These are phyloP conservation scores for Coffea eugenioides DNA, from an alignment of 257 asterid species.

Conservation along the genomic window DNA sequence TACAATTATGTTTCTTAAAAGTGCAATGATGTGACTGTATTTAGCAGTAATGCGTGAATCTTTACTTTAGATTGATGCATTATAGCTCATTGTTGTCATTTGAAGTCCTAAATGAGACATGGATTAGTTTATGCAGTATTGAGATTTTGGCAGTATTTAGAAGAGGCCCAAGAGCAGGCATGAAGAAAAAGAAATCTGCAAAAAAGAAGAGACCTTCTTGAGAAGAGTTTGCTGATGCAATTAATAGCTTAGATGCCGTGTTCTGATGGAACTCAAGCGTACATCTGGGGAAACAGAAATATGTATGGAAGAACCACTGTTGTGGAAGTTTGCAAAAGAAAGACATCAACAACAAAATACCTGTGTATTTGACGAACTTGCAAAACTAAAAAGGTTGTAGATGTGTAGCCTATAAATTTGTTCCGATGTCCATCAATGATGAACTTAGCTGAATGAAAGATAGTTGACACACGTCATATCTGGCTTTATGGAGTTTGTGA, in stretches of 20 bases:
- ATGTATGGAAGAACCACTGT: constrained; percentile 4
- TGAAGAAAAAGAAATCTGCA: constrained; percentile 53
- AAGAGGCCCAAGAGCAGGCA: constrained; percentile 49
- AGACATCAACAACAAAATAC: neutral
- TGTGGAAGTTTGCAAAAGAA: neutral
- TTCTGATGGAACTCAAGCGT: neutral
- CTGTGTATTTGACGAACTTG: neutral
- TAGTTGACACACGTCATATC: neutral
- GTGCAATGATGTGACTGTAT: neutral
- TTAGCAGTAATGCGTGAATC: neutral
- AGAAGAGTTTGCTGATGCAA: neutral
- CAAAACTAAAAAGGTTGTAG: neutral
- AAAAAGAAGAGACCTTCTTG: constrained; percentile 48
- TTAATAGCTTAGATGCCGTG: neutral
- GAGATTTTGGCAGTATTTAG: constrained; percentile 86
- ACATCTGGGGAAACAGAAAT: neutral
- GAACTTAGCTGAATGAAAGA: neutral
- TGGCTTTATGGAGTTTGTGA: constrained; percentile 10
- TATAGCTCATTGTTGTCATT: neutral
- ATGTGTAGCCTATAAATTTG: neutral
- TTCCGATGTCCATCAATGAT: neutral
- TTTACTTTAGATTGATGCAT: neutral
- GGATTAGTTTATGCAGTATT: constrained; percentile 53
- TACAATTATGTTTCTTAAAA: neutral
- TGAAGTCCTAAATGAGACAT: constrained; percentile 12